Conservation (phyloP, 768 basidiomycete species). For the Panus rudis region DNA sequence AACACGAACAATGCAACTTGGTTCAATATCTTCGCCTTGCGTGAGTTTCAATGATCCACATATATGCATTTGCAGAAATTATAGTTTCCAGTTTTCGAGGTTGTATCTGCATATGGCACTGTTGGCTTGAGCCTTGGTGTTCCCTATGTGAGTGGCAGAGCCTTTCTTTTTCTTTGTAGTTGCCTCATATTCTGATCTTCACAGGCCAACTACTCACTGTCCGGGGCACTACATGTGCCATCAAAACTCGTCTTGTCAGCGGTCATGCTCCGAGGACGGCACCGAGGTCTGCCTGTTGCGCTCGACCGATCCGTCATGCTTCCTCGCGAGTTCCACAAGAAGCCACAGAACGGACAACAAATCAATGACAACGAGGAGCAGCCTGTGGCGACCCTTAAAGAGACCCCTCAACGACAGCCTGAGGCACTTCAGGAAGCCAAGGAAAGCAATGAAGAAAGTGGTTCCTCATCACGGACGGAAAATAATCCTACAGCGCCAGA, state of each 20-base stretch:
- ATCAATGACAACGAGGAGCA: neutral
- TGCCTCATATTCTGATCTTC: neutral
- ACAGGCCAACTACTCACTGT: slow-evolving; percentile 76
- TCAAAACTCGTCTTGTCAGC: slow-evolving; percentile 83
- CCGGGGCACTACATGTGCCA: slow-evolving; percentile 67
- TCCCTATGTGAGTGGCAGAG: slow-evolving; percentile 48
- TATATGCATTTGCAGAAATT: neutral
- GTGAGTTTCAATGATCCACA: slow-evolving; percentile 33
- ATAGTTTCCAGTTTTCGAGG: slow-evolving; percentile 57
- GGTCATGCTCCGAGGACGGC: slow-evolving; percentile 93
- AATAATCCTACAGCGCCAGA: no score
- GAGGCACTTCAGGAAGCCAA: no score
- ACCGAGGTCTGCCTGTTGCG: slow-evolving; percentile 82
- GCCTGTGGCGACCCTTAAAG: no score
- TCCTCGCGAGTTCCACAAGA: slow-evolving; percentile 33
- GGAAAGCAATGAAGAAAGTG: no score
- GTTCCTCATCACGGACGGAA: no score
- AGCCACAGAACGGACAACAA: slow-evolving; percentile 4
- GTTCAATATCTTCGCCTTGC: slow-evolving; percentile 78
- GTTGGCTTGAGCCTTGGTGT: slow-evolving; percentile 86
- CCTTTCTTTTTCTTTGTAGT: neutral
- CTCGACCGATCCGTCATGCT: slow-evolving; percentile 85
- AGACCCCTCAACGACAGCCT: no score
- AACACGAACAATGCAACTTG: slow-evolving; percentile 47
- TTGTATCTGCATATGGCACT: slow-evolving; percentile 82